Evolutionary conservation across 345 rosid species (phyloP).

Genomic region (Lepidium sativum): DNA sequence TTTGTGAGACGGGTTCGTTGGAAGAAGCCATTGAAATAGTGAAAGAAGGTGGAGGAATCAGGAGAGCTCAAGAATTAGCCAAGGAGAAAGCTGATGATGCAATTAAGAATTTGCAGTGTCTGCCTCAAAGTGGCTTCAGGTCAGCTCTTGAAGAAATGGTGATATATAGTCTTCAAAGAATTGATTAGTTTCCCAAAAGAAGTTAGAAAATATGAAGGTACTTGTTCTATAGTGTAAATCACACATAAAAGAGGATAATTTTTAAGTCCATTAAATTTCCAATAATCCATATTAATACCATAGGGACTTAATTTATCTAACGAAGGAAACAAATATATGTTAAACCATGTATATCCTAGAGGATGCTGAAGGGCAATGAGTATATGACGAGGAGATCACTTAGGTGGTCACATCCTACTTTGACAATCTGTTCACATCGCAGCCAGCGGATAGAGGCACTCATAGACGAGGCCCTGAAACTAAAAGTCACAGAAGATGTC

Average conservation of each 20-base stretch:
- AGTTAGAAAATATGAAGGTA: not conserved
- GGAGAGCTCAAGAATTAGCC: slow-evolving; percentile 61
- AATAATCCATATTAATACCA: not conserved
- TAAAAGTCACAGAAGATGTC: too few species aligned
- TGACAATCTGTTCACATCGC: too few species aligned
- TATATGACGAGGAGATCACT: too few species aligned
- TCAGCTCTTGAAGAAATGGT: slow-evolving; percentile 71
- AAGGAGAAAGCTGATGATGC: slow-evolving; percentile 63
- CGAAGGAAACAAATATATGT: not conserved
- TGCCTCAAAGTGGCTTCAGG: slow-evolving; percentile 45
- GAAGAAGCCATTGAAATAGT: slow-evolving; percentile 55
- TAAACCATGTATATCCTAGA: too few species aligned
- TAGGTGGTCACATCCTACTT: too few species aligned
- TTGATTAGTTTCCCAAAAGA: slow-evolving; percentile 35
- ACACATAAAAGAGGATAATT: not conserved
- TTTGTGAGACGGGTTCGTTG: slow-evolving; percentile 59
- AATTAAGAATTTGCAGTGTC: slow-evolving; percentile 48
- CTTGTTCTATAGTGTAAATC: not conserved
- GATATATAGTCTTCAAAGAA: slow-evolving; percentile 69
- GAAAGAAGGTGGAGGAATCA: slow-evolving; percentile 49
- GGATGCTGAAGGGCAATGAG: too few species aligned
- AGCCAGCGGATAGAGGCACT: too few species aligned
- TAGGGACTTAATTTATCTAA: not conserved
- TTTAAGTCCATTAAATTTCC: not conserved
- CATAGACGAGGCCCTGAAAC: too few species aligned